phyloP scores from a whole-genome alignment of 768 basidiomycete species.

The Boletus sensibilis region DNA sequence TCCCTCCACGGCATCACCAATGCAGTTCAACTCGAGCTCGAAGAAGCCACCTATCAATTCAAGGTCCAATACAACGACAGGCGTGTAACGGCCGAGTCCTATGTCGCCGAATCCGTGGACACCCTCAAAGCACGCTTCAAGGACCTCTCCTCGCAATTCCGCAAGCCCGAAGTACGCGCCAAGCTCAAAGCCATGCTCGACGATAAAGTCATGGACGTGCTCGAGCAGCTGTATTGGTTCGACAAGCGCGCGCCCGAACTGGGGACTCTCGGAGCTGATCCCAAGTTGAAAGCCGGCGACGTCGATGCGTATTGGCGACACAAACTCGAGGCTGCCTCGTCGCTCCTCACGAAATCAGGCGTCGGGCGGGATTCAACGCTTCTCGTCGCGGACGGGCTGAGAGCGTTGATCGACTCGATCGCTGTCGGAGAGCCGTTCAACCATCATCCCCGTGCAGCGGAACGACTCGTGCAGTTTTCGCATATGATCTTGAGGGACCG shows the following conservation, averaged over 20 bases:
- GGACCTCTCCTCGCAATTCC: constrained; percentile 80
- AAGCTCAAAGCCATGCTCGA: constrained; percentile 93
- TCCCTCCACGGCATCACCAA: constrained; percentile 96
- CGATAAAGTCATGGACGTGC: constrained; percentile 94
- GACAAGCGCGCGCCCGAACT: constrained; percentile 85
- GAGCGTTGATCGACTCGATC: constrained; percentile 87
- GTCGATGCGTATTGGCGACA: constrained; percentile 93
- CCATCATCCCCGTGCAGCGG: constrained; percentile 84
- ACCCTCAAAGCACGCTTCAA: constrained; percentile 87
- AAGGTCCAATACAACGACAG: constrained; percentile 99
- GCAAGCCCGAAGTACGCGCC: constrained; percentile 81
- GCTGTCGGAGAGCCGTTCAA: constrained; percentile 88
- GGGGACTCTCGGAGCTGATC: constrained; percentile 63
- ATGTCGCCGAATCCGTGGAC: constrained; percentile 97
- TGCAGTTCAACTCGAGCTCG: constrained; percentile 94
- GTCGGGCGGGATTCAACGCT: constrained; percentile 92
- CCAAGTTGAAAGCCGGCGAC: constrained; percentile 66
- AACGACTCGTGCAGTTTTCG: constrained; percentile 88
- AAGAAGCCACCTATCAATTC: constrained; percentile 98
- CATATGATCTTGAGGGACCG: constrained; percentile 92
- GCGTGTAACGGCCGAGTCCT: constrained; percentile 90
- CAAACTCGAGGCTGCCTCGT: constrained; percentile 93
- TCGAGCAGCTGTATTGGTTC: constrained; percentile 96
- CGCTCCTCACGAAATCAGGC: constrained; percentile 92
- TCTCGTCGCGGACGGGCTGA: constrained; percentile 91